Evolutionary conservation across 768 basidiomycete genomes (phyloP).

Genomic region (Serpula lacrymans): DNA sequence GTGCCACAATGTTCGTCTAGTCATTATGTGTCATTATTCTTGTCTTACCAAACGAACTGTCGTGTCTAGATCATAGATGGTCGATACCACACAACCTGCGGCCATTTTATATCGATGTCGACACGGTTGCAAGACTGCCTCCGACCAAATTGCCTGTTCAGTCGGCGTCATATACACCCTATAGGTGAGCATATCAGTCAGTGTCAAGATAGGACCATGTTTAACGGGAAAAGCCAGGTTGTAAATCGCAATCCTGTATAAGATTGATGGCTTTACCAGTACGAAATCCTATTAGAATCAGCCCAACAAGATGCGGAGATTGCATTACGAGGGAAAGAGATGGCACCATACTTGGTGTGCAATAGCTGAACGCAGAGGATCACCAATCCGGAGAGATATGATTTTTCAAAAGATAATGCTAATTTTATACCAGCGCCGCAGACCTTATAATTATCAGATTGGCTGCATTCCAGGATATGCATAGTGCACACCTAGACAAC

Average conservation of each 20-base stretch:
- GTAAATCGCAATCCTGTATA: slow-evolving; percentile 52
- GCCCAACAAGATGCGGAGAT: slow-evolving; percentile 42
- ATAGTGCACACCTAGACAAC: too few relatives aligned
- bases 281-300: slow-evolving; percentile 69
- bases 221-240: slow-evolving; percentile 33
- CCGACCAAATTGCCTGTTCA: slow-evolving; percentile 65
- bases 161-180: slow-evolving; percentile 56
- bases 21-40: slow-evolving; percentile 3
- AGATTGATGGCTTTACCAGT: slow-evolving; percentile 67
- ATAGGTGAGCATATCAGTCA: slow-evolving; percentile 36
- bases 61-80: slow-evolving; percentile 66
- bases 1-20: slow-evolving; percentile 68
- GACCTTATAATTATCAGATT: too few relatives aligned
- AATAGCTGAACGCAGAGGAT: too few relatives aligned
- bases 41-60: slow-evolving; percentile 2
- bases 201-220: slow-evolving; percentile 1
- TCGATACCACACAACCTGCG: slow-evolving; percentile 64
- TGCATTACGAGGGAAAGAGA: slow-evolving; percentile 29
- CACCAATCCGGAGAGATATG: too few relatives aligned
- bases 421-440: too few relatives aligned
- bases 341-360: slow-evolving; percentile 15
- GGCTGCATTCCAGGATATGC: too few relatives aligned
- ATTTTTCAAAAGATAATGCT: too few relatives aligned
- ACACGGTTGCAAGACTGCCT: slow-evolving; percentile 68
- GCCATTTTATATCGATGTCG: slow-evolving; percentile 71